A percentile compares a stretch with the other conserved stretches of the same genome.
phyloP scores from a whole-genome alignment of 2,329 filamentous ascomycete genomes.

The Spiromastix sp. region DNA sequence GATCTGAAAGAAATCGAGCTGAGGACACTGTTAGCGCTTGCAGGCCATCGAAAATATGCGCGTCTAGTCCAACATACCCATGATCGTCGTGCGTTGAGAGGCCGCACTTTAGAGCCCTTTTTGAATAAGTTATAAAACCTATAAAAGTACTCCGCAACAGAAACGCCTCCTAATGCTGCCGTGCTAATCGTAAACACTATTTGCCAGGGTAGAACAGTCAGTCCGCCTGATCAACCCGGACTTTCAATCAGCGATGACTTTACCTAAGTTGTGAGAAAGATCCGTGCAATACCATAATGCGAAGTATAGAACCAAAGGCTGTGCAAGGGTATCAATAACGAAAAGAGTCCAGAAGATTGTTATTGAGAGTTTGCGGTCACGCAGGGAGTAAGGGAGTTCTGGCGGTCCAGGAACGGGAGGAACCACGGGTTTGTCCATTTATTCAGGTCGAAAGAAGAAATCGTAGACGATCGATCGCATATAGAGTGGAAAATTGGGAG shows the following conservation, averaged over 20 bases:
- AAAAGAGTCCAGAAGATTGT: constrained; percentile 51
- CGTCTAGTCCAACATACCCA: constrained; percentile 21
- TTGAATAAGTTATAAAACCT: constrained; percentile 29
- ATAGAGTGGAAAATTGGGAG: not conserved
- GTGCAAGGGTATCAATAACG: constrained; percentile 46
- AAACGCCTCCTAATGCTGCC: constrained; percentile 29
- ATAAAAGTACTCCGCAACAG: constrained; percentile 34
- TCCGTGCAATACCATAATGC: constrained; percentile 48
- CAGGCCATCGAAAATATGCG: not conserved
- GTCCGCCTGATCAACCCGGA: not conserved
- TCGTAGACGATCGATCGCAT: no score
- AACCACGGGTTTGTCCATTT: constrained; percentile 24
- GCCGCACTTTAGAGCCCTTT: constrained; percentile 27
- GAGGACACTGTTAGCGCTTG: constrained; percentile 2
- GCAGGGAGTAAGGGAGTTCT: constrained; percentile 46
- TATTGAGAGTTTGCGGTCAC: constrained; percentile 45
- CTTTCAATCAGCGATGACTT: not conserved
- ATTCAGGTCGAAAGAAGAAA: no score
- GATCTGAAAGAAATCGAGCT: constrained; percentile 38
- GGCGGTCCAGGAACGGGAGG: constrained; percentile 28
- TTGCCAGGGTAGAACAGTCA: not conserved
- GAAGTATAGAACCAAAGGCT: constrained; percentile 52
- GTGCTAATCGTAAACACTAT: constrained; percentile 36
- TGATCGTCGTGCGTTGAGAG: constrained; percentile 33
- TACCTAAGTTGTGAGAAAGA: constrained; percentile 34